Base-by-base conservation (phyloP, 805 yeast species). In the Starmerella stigmatis region DNA sequence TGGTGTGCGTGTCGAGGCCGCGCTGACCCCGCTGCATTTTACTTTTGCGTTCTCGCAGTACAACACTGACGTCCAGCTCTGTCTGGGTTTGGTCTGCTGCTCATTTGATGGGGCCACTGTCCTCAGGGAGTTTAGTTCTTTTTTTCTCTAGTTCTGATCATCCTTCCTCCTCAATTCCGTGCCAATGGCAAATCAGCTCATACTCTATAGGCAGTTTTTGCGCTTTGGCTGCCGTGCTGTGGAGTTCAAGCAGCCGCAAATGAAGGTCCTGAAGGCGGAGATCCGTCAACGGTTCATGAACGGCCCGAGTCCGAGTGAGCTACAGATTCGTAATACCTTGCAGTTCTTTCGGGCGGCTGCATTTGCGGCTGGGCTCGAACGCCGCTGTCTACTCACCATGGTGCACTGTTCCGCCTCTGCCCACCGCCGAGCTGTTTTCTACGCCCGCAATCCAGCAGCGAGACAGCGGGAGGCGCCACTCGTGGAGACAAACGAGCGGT, bases 291-390 rank as follows among this genome's bases (percentile, higher is more conserved):
- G 49, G 23, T 53, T 53, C 22, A 16, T 23, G 4, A 20, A 16
- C 6, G 21, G 35, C 11, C 27, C 39, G 11, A 31, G 19, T 12
- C 33, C 30, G n/a, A 28, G 25, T 5, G 38, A 44, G 5, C 43
- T 25, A 16, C 35, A 28, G 20, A 35, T 56, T 21, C 34, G 10
- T 19, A 49, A 49, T 48, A 54, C 60, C 1, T 43, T 54, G 29
- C 45, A 46, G 40, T 53, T 57, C 28, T 41, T 55, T 25, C 25
- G 22, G 12, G 56, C 57, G 3, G 60, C 58, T 4, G 60, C 56
- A 6, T 33, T 31, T 8, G 25, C 36, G 20, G 40, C 49, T n/a
- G 57, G 59, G 20, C 46, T 57, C 17, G 60, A 57, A 35, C 47
- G 57, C 22, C 49, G 58, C 11, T 51, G 55, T 29, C 7, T 53